Evolutionary conservation across 345 rosid genomes (phyloP), one percentile per base, ranked within the genome.

Genomic region (Gossypium ekmanianum): DNA sequence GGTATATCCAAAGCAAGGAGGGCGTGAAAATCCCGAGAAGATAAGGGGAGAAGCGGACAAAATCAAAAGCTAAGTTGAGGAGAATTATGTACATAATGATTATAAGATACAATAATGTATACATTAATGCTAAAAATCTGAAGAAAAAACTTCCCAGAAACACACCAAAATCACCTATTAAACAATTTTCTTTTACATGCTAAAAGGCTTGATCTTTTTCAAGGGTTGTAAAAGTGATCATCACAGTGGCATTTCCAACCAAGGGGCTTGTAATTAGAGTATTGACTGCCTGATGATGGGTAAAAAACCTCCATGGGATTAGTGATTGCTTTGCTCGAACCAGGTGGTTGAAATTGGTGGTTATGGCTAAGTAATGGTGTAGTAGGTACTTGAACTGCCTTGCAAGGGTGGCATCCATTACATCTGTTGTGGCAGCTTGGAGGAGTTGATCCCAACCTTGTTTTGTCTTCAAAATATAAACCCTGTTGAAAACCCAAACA

Each of bases 401-500:
- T 86, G 89, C 98, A 94, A 3, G 98, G 97, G 79, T 91, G 97
- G 61, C 98, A 94, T 2, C 80, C 75, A 55, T 83, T 94, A 84
- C 98, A 94, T 78, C 89, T 91, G 84, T 83, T 92, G 87, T 89
- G 90, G 77, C 98, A 92, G 73, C 97, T 91, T 5, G 98, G 98
- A 34, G 97, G 97, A 2, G 82, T 89, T 2, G 97, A 94, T 34
- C 98, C 98, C 73, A 94, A 75, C 81, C 98, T 86, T 11, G 92
- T 83, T 83, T 91, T 90, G 70, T 84, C 94, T 72, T 88, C 96
- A 11, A 80, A 76, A 54, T 78, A 48, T 79, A 81, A 68, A 2
- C 73, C 90, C 94, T 90, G 66, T 52, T 76, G 5, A 22, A 58
- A 11, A 66, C 29, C 64, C 54, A 68, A 44, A 55, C n/a, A 16